Percentiles rank a stretch among this genome's conserved stretches.
Conservation (phyloP, 1,139 yeast species). For the Candida sp. region DNA sequence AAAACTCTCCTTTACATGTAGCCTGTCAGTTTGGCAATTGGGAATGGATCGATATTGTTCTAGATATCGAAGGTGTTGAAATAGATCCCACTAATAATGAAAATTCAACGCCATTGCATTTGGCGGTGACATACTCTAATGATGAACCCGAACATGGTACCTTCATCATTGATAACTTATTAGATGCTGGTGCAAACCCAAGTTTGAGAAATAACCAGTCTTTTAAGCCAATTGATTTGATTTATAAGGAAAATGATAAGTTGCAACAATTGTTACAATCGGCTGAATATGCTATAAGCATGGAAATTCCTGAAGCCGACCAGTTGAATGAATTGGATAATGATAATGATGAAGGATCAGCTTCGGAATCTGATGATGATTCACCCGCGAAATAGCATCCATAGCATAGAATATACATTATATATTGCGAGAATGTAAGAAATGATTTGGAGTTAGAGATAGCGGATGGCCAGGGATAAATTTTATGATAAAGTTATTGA, state of each 20-base stretch:
- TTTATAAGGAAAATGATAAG: slow-evolving; percentile 45
- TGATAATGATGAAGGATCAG: slow-evolving; percentile 25
- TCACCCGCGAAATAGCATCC: not conserved
- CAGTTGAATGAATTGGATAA: slow-evolving; percentile 19
- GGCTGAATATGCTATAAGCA: slow-evolving; percentile 69
- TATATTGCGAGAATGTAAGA: too few relatives aligned
- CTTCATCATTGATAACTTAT: slow-evolving; percentile 72
- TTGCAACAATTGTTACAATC: slow-evolving; percentile 67
- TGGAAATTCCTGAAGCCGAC: slow-evolving; percentile 32
- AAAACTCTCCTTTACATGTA: slow-evolving; percentile 81
- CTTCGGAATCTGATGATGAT: slow-evolving; percentile 28
- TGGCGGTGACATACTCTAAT: slow-evolving; percentile 71
- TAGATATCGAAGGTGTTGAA: slow-evolving; percentile 90
- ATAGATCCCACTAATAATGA: slow-evolving; percentile 77
- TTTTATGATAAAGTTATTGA: too few relatives aligned
- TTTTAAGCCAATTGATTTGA: slow-evolving; percentile 73
- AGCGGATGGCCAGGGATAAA: too few relatives aligned
- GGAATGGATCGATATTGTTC: slow-evolving; percentile 78
- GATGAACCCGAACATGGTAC: slow-evolving; percentile 86
- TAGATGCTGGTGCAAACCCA: slow-evolving; percentile 96
- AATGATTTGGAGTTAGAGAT: too few relatives aligned
- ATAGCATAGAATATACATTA: slow-evolving; percentile 1
- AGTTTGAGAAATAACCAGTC: slow-evolving; percentile 36
- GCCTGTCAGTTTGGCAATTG: slow-evolving; percentile 81
- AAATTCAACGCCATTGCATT: slow-evolving; percentile 88